Evolutionary conservation across 768 basidiomycete species (phyloP).

Genomic region (Leccinum boreale): DNA sequence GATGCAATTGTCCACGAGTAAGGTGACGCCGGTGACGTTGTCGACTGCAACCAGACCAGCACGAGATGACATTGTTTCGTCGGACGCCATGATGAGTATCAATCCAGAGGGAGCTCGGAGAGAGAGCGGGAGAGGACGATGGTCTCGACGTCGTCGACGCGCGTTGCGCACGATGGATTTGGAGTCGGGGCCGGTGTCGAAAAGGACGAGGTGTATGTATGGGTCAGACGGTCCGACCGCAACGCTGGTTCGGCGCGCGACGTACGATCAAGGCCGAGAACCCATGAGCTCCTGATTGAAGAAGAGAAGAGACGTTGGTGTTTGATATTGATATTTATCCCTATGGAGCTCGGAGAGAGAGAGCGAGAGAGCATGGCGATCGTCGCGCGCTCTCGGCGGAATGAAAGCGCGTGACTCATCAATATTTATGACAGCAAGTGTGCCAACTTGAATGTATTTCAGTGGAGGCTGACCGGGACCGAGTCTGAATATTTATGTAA

Average conservation of each 20-base stretch:
- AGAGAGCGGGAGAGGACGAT: conserved; percentile 50
- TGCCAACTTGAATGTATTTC: too few species aligned
- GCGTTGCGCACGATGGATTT: conserved; percentile 64
- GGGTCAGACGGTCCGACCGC: background rate
- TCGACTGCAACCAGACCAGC: conserved; percentile 33
- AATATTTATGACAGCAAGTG: too few species aligned
- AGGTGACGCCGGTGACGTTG: conserved; percentile 44
- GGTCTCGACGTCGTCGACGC: conserved; percentile 52
- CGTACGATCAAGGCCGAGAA: conserved; percentile 75
- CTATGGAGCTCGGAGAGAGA: background rate
- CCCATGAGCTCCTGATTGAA: conserved; percentile 67
- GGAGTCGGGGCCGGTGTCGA: conserved; percentile 84
- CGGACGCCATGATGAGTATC: too few species aligned
- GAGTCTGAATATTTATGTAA: too few species aligned
- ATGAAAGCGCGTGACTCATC: too few species aligned
- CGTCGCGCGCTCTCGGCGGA: too few species aligned
- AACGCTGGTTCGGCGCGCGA: too few species aligned
- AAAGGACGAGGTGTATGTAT: conserved; percentile 46
- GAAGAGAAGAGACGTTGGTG: too few species aligned
- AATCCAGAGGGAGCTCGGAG: background rate
- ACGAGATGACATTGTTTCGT: conserved; percentile 5
- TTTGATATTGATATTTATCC: background rate
- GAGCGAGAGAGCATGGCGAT: too few species aligned
- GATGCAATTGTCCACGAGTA: conserved; percentile 73
- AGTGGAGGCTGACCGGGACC: too few species aligned